Base-by-base conservation (phyloP, 1,139 yeast species). In the Protomyces arabidopsidicola region DNA sequence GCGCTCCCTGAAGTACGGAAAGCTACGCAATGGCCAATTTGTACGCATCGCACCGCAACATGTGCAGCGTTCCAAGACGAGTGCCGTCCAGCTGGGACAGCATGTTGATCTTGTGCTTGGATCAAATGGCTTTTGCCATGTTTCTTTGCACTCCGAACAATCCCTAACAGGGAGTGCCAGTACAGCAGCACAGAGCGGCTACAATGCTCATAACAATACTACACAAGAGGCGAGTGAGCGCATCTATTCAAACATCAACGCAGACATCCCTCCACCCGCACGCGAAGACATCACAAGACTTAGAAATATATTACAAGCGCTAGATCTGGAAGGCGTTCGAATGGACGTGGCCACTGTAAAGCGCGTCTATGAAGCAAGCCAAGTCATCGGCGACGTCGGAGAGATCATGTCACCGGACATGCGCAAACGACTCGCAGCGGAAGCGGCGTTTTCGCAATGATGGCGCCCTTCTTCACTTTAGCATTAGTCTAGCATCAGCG, bases 191-290 rank as follows among this genome's bases (percentile, higher is more conserved):
- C 71, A 75, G 4, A 76, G 75, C 39, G 71, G 73, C 24, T 60
- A 61, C 38, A 50, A 88, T 82, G 3, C 78, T 83, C 88, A 93
- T 64, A 90, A 97, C 5, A 80, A 95, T 69, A 77, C 93, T 58
- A 98, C 95, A 73, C 97, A 93, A 72, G 96, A 90, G 72, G 87
- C 96, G 55, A 88, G 97, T 1, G 86, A 95, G 91, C 96, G 91
- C 72, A 93, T 95, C 61, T 95, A 95, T 75, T 87, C 95, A 63
- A 98, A 95, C 74, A 82, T 83, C 66, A 95, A 95, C 72, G 98
- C 91, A 31, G 67, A 67, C 24, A 86, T 95, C 22, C 76, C 88
- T 3, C 75, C 78, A 18, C 78, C 82, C 22, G 80, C 84, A 8
- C 81, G 95, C 69, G 84, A 82, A 67, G 87, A 90, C 27, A 91